Base-by-base conservation (phyloP, 306 rosid species). In the Castanea crenata region DNA sequence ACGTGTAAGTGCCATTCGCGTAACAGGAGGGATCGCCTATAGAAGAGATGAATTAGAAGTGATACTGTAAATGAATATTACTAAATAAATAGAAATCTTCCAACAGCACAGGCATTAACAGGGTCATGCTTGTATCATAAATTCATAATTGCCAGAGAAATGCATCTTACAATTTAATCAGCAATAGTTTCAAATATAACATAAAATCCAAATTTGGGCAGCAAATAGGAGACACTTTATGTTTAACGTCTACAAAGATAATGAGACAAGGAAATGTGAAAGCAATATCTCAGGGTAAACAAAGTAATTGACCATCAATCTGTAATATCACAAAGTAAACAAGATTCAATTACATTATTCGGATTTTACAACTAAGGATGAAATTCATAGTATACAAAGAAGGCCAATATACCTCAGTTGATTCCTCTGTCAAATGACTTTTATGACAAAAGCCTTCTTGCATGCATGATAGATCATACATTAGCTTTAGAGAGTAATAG, bases 21-120 rank as follows among this genome's bases (percentile, higher is more conserved):
- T 96, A 80, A 96, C 75, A 58, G 99, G 99, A 86, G 99, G 99
- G 83, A 96, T 96, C 29, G 96, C 98, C 99, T 96, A 78, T 69
- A 83, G 5, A 87, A 83, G 72, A 84, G 56, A 73, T 73, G 64
- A 52, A 70, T 73, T 21, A 78, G 49, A 75, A 56, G 75, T 78
- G 41, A 82, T 75, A 55, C 69, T n/a, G 64, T 61, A 73, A 78
- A 70, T 71, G 71, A 59, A 71, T 14, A 61, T 55, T 44, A 46
- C 76, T 21, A 81, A 80, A 68, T 76, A 75, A 63, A 4, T 64
- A 38, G 12, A 49, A 13, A 75, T 67, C 54, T 77, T 78, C 74
- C 76, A 76, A 58, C 29, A 54, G 51, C 76, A 52, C 52, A 15
- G 56, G 88, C 31, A 41, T 56, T 74, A 69, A 58, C 31, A 55